phyloP scores from a whole-genome alignment of 1,284 basidiomycete species.

The Trametes pubescens region DNA sequence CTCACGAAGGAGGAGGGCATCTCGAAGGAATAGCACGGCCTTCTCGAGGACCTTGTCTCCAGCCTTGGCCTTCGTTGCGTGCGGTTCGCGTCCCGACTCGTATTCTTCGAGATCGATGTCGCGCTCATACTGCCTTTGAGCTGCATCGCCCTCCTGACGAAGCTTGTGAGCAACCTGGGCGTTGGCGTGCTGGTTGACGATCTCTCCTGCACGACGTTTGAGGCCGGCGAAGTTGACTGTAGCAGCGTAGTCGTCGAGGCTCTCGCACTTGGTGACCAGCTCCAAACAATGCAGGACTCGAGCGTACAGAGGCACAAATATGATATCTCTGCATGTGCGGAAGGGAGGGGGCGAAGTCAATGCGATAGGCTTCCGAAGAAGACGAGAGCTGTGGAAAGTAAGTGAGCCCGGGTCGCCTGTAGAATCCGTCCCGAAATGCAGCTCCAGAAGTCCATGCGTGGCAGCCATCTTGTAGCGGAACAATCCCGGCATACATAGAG shows the following conservation, averaged over 20 bases:
- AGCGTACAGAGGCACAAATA: conserved; percentile 47
- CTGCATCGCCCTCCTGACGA: no score
- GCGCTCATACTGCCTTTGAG: no score
- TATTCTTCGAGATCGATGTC: no score
- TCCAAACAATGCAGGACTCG: conserved; percentile 46
- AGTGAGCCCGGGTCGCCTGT: conserved; percentile 28
- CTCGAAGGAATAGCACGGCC: conserved; percentile 46
- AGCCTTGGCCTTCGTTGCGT: conserved; percentile 9
- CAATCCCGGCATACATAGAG: conserved; percentile 44
- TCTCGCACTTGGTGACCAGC: no score
- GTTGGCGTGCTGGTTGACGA: no score
- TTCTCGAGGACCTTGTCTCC: conserved; percentile 47
- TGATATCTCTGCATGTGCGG: conserved; percentile 45
- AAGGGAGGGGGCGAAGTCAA: conserved; percentile 45
- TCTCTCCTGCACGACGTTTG: no score
- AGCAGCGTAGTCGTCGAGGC: no score
- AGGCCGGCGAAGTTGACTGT: no score
- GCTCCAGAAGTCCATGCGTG: conserved; percentile 41
- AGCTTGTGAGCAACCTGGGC: no score
- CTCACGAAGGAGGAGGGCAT: conserved; percentile 44
- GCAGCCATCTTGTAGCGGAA: conserved; percentile 51
- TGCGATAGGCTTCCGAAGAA: conserved; percentile 44
- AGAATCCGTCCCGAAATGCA: conserved; percentile 41
- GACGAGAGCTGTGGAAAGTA: conserved; percentile 43
- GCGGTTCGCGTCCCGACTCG: no score